These are phyloP conservation scores for Fulvia fulva DNA, from an alignment of 2,329 filamentous ascomycete species.

Conservation along the genomic window DNA sequence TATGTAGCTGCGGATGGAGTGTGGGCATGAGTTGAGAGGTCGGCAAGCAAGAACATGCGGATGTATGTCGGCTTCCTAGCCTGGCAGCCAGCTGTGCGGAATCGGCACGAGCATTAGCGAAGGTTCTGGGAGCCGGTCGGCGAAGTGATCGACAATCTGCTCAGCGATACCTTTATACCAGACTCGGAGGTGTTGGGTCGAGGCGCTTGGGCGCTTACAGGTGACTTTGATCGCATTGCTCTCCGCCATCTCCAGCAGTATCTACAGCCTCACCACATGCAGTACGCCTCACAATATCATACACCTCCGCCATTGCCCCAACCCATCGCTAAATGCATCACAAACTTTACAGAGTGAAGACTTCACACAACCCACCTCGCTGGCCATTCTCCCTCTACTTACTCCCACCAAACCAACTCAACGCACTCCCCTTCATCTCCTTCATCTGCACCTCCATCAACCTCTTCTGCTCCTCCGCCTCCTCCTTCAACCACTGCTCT, in stretches of 20 bases:
- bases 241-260: background rate
- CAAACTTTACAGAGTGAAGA: slow-evolving; percentile 11
- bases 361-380: background rate
- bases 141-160: too few relatives aligned
- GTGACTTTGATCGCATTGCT: too few relatives aligned
- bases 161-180: too few relatives aligned
- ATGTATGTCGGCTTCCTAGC: too few relatives aligned
- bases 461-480: slow-evolving; percentile 83
- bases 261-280: background rate
- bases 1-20: too few relatives aligned
- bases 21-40: too few relatives aligned
- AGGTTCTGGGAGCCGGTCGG: too few relatives aligned
- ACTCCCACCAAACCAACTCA: slow-evolving; percentile 49
- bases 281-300: background rate
- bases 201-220: too few relatives aligned
- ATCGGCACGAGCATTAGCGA: too few relatives aligned
- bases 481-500: slow-evolving; percentile 92
- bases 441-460: slow-evolving; percentile 85
- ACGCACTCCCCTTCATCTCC: slow-evolving; percentile 79
- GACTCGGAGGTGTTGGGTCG: too few relatives aligned
- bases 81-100: too few relatives aligned
- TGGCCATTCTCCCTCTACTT: slow-evolving; percentile 22
- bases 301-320: background rate
- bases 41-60: too few relatives aligned
- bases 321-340: slow-evolving; percentile 16